Conservation (phyloP, 495 filamentous ascomycete genomes). For the Pseudevernia furfuracea region DNA sequence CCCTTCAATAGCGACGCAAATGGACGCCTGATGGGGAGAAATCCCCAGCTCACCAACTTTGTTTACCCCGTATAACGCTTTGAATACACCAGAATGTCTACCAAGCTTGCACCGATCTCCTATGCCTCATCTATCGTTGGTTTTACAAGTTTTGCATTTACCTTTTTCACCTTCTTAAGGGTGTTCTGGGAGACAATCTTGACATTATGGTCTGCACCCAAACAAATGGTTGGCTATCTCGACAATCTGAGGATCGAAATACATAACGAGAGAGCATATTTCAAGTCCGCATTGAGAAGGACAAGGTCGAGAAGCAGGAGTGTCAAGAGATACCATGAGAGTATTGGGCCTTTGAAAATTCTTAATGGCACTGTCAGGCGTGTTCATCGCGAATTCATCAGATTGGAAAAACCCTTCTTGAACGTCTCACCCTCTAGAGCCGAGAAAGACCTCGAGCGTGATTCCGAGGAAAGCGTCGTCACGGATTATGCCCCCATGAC, state of each 20-base stretch:
- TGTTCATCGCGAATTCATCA: constrained; percentile 19
- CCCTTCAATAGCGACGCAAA: background rate
- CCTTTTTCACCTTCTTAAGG: constrained; percentile 23
- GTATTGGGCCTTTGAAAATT: constrained; percentile 20
- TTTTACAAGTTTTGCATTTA: constrained; percentile 27
- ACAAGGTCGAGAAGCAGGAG: constrained; percentile 20
- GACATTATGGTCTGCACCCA: constrained; percentile 25
- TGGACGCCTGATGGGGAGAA: background rate
- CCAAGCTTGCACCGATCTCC: constrained; percentile 16
- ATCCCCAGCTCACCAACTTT: background rate
- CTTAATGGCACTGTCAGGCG: constrained; percentile 21
- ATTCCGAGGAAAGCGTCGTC: constrained; percentile 11
- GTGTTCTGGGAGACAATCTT: constrained; percentile 26
- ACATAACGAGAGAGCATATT: constrained; percentile 25
- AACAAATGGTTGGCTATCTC: constrained; percentile 18
- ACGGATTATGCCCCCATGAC: constrained; percentile 23
- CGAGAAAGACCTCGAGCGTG: constrained; percentile 23
- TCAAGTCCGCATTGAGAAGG: constrained; percentile 23
- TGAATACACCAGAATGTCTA: background rate
- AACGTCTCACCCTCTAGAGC: constrained; percentile 7
- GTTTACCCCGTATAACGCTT: background rate
- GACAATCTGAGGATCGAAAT: constrained; percentile 24
- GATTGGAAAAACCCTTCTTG: constrained; percentile 24
- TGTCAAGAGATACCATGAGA: constrained; percentile 18
- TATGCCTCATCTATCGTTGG: constrained; percentile 24